Base-by-base conservation (phyloP, 805 yeast genomes). In the Nakazawaea sp. region DNA sequence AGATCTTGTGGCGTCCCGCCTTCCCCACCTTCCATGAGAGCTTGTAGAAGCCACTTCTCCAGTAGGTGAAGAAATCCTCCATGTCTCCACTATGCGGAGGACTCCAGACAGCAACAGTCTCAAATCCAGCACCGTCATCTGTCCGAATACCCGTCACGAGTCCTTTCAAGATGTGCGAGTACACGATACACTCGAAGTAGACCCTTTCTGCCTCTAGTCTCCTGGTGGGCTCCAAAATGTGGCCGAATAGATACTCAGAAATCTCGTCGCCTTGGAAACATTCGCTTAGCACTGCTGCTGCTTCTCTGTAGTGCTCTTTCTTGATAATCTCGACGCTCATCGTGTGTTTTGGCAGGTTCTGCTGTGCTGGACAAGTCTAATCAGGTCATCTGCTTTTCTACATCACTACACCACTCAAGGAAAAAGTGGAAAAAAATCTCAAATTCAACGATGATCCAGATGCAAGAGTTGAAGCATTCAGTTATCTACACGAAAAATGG, bases 71-170 rank as follows among this genome's bases (percentile, higher is more conserved):
- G 47, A 67, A 69, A 33, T 66, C 59, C 36, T 72, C 76, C 33
- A 70, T 49, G 3, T 28, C 23, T 4, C 47, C 49, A 21, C 56
- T 44, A 8, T 59, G 62, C 4, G 80, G 79, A 18, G 56, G 56
- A 10, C 73, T 57, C 79, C 79, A 74, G n/a, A 72, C 51, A 5
- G 73, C 67, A 18, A 74, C 78, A 7, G 78, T 66, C 54, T 74
- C 79, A 49, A 69, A 74, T 3, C 45, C 36, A 19, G 51, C 58
- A 18, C 37, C 45, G 26, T 49, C 46, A 1, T 62, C 56, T 37
- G 74, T 78, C 39, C 68, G 68, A 23, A 72, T 57, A 4, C 70
- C 79, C 16, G 72, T 47, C 19, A 64, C 71, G 20, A 72, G 30
- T 1, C 81, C 81, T 32, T 66, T 64, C 37, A 59, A 45, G 26